phyloP scores from a whole-genome alignment of 2,329 filamentous ascomycete genomes.

The Beauveria brongniartii region DNA sequence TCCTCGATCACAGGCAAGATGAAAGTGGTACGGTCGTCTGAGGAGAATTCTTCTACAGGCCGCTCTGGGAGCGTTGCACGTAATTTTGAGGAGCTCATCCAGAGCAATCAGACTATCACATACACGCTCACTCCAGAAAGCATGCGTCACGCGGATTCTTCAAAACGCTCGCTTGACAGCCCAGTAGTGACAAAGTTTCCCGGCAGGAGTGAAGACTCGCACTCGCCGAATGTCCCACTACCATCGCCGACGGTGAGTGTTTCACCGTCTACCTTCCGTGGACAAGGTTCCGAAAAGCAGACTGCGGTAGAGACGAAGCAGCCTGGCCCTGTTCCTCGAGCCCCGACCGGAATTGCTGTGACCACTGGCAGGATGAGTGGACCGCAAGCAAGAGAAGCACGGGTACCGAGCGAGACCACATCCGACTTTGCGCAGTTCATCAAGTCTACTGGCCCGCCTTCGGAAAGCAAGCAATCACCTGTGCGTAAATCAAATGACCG shows the following conservation, averaged over 20 bases:
- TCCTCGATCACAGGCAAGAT: constrained; percentile 43
- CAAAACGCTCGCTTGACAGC: constrained; percentile 33
- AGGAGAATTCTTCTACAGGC: constrained; percentile 41
- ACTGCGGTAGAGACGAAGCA: constrained; percentile 13
- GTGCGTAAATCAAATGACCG: constrained; percentile 25
- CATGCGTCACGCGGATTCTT: constrained; percentile 63
- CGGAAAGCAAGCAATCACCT: constrained; percentile 32
- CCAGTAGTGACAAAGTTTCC: constrained; percentile 33
- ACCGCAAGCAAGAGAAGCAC: constrained; percentile 58
- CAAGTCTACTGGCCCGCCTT: constrained; percentile 58
- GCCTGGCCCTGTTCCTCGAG: constrained; percentile 16
- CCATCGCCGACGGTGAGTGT: constrained; percentile 26
- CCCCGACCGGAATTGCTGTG: constrained; percentile 16
- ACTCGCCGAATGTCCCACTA: constrained; percentile 34
- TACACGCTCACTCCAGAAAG: constrained; percentile 74
- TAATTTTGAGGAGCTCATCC: constrained; percentile 71
- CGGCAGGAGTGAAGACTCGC: constrained; percentile 40
- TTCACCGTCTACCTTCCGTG: constrained; percentile 6
- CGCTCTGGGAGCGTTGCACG: constrained; percentile 52
- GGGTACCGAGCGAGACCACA: constrained; percentile 61
- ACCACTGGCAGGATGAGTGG: constrained; percentile 18
- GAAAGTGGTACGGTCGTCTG: constrained; percentile 48
- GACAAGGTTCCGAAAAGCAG: constrained; percentile 9
- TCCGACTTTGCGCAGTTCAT: constrained; percentile 87
- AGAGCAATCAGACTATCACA: constrained; percentile 74